Conservation (phyloP, 169 alveolate genomes). For the Pseudocohnilembus persalinus region DNA sequence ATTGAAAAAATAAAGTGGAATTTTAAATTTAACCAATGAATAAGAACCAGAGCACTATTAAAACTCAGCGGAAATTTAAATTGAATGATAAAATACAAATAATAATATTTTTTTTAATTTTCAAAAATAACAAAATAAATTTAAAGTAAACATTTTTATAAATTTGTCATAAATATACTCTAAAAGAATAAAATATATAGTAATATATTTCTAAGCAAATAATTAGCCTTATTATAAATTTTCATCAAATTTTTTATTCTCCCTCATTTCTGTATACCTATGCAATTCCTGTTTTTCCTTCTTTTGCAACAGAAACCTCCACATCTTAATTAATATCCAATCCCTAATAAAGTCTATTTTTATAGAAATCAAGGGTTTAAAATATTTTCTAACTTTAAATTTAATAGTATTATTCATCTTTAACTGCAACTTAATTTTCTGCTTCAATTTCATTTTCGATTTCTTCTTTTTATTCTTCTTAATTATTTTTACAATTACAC, state of each 20-base stretch:
- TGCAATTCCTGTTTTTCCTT: conserved; percentile 18
- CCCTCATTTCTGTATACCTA: not conserved
- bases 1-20: too few relatives aligned
- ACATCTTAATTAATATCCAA: conserved; percentile 17
- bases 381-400: conserved; percentile 26
- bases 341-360: conserved; percentile 34
- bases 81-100: too few relatives aligned
- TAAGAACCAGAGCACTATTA: too few relatives aligned
- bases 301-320: conserved; percentile 2
- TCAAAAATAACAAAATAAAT: too few relatives aligned
- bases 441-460: not conserved
- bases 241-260: not conserved
- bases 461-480: not conserved
- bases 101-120: too few relatives aligned
- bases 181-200: too few relatives aligned
- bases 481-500: not conserved
- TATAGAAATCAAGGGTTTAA: conserved; percentile 30
- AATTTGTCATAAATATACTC: too few relatives aligned
- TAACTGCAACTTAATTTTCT: not conserved
- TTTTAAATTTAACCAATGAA: too few relatives aligned
- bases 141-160: too few relatives aligned
- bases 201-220: too few relatives aligned
- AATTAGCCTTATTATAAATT: too few relatives aligned
- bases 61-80: too few relatives aligned
- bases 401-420: conserved; percentile 13